Conservation (phyloP, 768 basidiomycete genomes). For the Artomyces pyxidatus region DNA sequence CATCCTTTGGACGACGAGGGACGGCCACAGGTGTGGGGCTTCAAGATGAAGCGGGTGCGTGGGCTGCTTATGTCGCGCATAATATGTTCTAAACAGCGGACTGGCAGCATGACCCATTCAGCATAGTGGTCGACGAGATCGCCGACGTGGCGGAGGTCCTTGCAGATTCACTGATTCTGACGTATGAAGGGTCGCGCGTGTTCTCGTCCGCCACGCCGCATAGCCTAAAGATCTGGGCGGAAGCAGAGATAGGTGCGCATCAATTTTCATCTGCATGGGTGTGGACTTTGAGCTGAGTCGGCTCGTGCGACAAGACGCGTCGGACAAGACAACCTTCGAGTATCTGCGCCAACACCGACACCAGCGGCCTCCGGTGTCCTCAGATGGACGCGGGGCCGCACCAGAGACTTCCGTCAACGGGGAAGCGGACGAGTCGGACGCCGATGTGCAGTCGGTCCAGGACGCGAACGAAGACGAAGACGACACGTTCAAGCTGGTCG, state of each 20-base stretch:
- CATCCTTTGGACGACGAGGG: constrained; percentile 48
- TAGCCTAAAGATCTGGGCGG: constrained; percentile 57
- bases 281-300: constrained; percentile 3
- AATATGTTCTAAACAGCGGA: too few relatives aligned
- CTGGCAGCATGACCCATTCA: constrained; percentile 57
- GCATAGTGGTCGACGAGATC: constrained; percentile 52
- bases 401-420: constrained; percentile 14
- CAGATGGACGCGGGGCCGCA: constrained; percentile 7
- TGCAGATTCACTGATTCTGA: constrained; percentile 47
- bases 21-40: constrained; percentile 36
- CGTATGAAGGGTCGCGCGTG: constrained; percentile 51
- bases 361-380: constrained; percentile 13
- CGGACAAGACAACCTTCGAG: constrained; percentile 52
- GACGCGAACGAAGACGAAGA: constrained; percentile 31
- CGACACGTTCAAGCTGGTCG: constrained; percentile 55
- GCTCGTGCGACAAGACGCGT: constrained; percentile 45
- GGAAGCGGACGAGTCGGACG: constrained; percentile 19
- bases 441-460: constrained; percentile 15
- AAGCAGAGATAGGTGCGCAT: constrained; percentile 55
- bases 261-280: background rate
- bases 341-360: constrained; percentile 43
- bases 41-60: constrained; percentile 52
- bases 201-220: constrained; percentile 65
- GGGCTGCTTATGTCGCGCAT: background rate
- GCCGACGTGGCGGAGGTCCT: constrained; percentile 52